Percentiles rank a stretch among this genome's conserved stretches.
phyloP scores from a whole-genome alignment of 1,284 basidiomycete species.

The Meira nashicola region DNA sequence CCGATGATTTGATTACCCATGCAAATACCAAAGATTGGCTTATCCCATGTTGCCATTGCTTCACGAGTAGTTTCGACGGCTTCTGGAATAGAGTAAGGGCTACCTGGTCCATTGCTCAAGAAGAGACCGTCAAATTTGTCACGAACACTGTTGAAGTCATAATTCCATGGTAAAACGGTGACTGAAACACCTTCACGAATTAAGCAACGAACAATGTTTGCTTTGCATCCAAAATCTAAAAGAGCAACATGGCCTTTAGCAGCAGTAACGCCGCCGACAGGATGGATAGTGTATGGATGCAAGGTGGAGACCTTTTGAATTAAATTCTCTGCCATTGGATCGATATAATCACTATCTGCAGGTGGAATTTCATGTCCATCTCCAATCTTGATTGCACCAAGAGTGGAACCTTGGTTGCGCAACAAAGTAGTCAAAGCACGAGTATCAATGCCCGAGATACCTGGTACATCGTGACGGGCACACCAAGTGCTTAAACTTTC shows the following conservation, averaged over 20 bases:
- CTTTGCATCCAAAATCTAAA: constrained; percentile 94
- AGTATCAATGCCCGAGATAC: constrained; percentile 93
- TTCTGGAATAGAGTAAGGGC: constrained; percentile 82
- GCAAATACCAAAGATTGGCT: constrained; percentile 94
- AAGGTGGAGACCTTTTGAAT: constrained; percentile 88
- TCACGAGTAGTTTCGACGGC: constrained; percentile 76
- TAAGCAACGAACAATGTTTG: constrained; percentile 90
- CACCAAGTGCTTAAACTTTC: constrained; percentile 94
- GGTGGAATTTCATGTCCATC: constrained; percentile 64
- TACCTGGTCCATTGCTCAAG: constrained; percentile 92
- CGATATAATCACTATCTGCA: constrained; percentile 60
- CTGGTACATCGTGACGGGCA: constrained; percentile 79
- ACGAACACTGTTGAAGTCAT: constrained; percentile 81
- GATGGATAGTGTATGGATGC: constrained; percentile 78
- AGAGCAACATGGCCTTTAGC: constrained; percentile 76
- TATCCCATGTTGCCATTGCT: constrained; percentile 73
- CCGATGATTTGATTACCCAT: constrained; percentile 83
- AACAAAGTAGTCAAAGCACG: constrained; percentile 89
- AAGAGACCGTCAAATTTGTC: constrained; percentile 93
- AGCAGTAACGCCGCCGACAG: constrained; percentile 62
- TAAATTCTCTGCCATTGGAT: constrained; percentile 85
- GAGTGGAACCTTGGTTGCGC: constrained; percentile 93
- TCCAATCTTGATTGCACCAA: constrained; percentile 84
- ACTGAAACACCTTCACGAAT: constrained; percentile 84
- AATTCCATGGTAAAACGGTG: constrained; percentile 96